A percentile compares a stretch with the other conserved stretches of the same genome.
Evolutionary conservation across 129 eudicot genomes (phyloP).

Genomic region (Lonicera japonica): DNA sequence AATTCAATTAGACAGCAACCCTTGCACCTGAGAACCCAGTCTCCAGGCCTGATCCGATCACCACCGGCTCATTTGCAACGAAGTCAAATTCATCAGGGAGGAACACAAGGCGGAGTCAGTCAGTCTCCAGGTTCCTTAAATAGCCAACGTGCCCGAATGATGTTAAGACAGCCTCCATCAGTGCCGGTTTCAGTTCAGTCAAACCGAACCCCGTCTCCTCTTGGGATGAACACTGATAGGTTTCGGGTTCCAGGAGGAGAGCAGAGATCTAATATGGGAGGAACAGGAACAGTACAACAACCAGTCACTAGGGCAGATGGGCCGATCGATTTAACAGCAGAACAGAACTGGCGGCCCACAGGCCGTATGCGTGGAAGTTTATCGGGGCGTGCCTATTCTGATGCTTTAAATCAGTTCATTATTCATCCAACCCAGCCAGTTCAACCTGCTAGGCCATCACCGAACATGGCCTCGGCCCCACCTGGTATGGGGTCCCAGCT

Average conservation of each 20-base stretch:
- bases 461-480: constrained; percentile 31
- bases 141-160: constrained; percentile 25
- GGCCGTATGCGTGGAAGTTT: constrained; percentile 86
- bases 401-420: constrained; percentile 46
- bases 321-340: constrained; percentile 25
- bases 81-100: constrained; percentile 28
- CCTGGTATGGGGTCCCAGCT: constrained; percentile 34
- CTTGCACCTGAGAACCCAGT: constrained; percentile 27
- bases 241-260: constrained; percentile 23
- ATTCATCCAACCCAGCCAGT: constrained; percentile 42
- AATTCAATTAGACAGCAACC: constrained; percentile 28
- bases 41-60: constrained; percentile 27
- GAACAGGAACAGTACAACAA: constrained; percentile 8
- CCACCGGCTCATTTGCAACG: constrained; percentile 19
- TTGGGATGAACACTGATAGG: constrained; percentile 17
- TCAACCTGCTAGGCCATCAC: constrained; percentile 50
- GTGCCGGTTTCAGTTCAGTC: constrained; percentile 27
- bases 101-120: constrained; percentile 20
- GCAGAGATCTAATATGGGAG: constrained; percentile 33
- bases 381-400: constrained; percentile 54
- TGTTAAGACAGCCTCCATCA: constrained; percentile 15
- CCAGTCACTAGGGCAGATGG: constrained; percentile 23
- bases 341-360: constrained; percentile 65
- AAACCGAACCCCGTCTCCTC: constrained; percentile 22
- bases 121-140: constrained; percentile 7